Evolutionary conservation across 2,329 filamentous ascomycete genomes (phyloP).

Genomic region (Lecanicillium sp.): DNA sequence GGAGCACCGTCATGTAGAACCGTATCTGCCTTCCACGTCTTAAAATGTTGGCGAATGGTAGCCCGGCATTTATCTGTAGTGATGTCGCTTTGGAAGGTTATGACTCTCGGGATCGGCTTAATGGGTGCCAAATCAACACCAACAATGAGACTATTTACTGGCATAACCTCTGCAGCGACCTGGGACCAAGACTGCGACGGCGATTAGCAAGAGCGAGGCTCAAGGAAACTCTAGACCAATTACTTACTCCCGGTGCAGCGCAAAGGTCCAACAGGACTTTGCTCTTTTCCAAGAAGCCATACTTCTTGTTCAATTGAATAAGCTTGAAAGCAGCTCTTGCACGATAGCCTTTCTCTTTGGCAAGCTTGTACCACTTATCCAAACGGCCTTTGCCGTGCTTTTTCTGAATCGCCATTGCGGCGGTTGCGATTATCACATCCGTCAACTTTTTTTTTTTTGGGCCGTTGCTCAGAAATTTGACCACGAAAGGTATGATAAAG

Average conservation of each 20-base stretch:
- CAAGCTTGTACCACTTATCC: conserved; percentile 98
- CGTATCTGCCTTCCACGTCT: conserved; percentile 92
- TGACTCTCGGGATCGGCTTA: conserved; percentile 88
- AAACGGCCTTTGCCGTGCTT: conserved; percentile 98
- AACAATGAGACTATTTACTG: conserved; percentile 78
- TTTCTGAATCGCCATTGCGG: conserved; percentile 83
- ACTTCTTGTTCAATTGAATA: conserved; percentile 98
- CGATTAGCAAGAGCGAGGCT: conserved; percentile 17
- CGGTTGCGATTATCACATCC: neutral
- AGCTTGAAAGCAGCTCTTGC: conserved; percentile 96
- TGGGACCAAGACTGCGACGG: conserved; percentile 81
- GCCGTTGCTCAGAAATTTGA: conserved; percentile 25
- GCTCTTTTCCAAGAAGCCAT: conserved; percentile 94
- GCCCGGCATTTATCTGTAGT: conserved; percentile 93
- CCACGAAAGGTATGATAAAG: conserved; percentile 19
- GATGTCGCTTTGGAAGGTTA: conserved; percentile 96
- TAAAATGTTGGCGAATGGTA: conserved; percentile 81
- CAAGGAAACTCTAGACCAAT: neutral
- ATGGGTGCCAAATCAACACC: conserved; percentile 93
- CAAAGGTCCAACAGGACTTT: conserved; percentile 96
- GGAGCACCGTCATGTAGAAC: conserved; percentile 96
- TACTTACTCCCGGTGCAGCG: conserved; percentile 78
- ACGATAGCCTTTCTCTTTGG: conserved; percentile 96
- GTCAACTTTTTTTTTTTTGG: conserved; percentile 8
- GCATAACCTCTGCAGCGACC: conserved; percentile 94